Evolutionary conservation across 2,329 filamentous ascomycete genomes (phyloP), one percentile per base, ranked within the genome.

Genomic region (Amphichorda felina): DNA sequence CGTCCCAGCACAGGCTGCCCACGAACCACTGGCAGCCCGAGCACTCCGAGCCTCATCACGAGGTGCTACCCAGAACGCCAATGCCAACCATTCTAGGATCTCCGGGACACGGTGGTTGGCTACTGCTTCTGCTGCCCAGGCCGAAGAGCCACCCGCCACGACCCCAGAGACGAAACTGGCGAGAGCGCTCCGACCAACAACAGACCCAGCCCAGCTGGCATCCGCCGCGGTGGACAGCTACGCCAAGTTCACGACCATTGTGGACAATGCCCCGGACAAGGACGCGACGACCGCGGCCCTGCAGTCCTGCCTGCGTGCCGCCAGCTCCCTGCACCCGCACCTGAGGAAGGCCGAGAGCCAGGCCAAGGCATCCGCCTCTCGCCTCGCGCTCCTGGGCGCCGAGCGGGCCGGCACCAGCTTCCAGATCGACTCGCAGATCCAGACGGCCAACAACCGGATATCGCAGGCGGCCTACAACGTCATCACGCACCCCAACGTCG

Each of bases 401-500:
- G 54, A 59, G 37, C 45, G 56, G 11, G 53, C 49, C 3, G 56
- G 56, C 5, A 37, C 49, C 2, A 46, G 46, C 28, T 56, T 18
- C 40, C 49, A 9, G 50, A 57, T 19, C 25, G 51, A 58, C 35
- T 35, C 45, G 3, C 50, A 59, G 41, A 43, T 70, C 30, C 55
- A 56, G 40, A 59, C 66, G 31, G 61, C 68, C 18, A 55, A 68
- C 37, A 59, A 68, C 45, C 62, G 60, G 45, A 64, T 79, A 38
- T 77, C 75, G 16, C 52, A 68, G 34, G 58, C 71, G 7, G 76
- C 81, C n/a, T 82, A 83, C 53, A 63, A 70, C 26, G 71, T 95
- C 37, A 55, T 94, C 40, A 70, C 71, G 33, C 75, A 89, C 46
- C 77, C 81, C 4, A 76, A 80, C 40, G 78, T 95, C 33, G 83